A percentile compares a stretch with the other conserved stretches of the same genome.
Evolutionary conservation across 352 stramenopile species (phyloP).

Genomic region (Pythium rhizo-oryzae): DNA sequence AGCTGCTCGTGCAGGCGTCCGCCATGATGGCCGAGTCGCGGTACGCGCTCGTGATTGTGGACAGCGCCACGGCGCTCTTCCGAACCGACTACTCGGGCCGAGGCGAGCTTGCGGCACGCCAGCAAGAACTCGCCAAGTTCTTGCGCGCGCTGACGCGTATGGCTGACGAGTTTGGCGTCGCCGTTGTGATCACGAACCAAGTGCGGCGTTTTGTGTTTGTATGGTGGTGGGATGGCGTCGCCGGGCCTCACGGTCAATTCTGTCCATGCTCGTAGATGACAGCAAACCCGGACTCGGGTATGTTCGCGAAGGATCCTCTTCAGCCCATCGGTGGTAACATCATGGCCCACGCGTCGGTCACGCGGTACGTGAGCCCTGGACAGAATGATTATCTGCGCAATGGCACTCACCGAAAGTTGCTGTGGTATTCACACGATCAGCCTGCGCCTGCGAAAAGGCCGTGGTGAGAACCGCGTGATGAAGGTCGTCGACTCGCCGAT

Average conservation of each 20-base stretch:
- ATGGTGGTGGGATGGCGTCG: neutral
- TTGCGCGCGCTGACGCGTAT: slow-evolving; percentile 96
- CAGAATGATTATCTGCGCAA: neutral
- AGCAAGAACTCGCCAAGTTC: slow-evolving; percentile 93
- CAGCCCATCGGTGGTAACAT: slow-evolving; percentile 93
- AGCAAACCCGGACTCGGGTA: slow-evolving; percentile 86
- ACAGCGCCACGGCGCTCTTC: slow-evolving; percentile 98
- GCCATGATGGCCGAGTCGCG: slow-evolving; percentile 99
- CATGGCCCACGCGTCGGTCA: slow-evolving; percentile 86
- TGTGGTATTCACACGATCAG: slow-evolving; percentile 22
- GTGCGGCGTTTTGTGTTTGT: slow-evolving; percentile 27
- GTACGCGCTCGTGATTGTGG: slow-evolving; percentile 96
- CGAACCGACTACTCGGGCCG: slow-evolving; percentile 98
- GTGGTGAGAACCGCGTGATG: slow-evolving; percentile 98
- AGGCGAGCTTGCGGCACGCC: slow-evolving; percentile 96
- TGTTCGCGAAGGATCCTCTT: slow-evolving; percentile 91
- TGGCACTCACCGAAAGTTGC: neutral
- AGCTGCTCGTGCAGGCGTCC: slow-evolving; percentile 96
- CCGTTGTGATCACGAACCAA: slow-evolving; percentile 91
- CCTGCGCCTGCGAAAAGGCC: slow-evolving; percentile 95
- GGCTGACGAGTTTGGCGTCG: slow-evolving; percentile 99
- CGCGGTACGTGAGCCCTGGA: slow-evolving; percentile 43
- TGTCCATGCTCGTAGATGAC: slow-evolving; percentile 63
- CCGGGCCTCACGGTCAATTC: neutral
- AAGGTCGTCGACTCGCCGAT: slow-evolving; percentile 97